These are phyloP conservation scores for Hyaloscypha hepaticicola DNA, from an alignment of 495 filamentous ascomycete genomes.

Conservation along the genomic window DNA sequence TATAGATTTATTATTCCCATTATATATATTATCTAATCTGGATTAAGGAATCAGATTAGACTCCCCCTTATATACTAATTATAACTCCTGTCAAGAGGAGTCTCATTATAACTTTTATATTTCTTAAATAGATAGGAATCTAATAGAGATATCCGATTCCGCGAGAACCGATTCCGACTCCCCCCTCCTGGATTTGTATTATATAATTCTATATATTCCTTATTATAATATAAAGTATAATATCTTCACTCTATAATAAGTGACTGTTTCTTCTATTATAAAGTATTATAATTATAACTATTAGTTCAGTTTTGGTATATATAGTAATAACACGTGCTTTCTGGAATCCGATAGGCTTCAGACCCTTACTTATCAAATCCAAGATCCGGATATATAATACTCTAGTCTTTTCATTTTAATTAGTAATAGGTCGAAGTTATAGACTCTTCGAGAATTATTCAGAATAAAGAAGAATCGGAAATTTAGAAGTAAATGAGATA, in stretches of 20 bases:
- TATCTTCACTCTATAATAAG: neutral
- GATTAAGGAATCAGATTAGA: neutral
- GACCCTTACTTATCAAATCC: constrained; percentile 19
- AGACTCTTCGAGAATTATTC: constrained; percentile 29
- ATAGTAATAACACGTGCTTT: constrained; percentile 22
- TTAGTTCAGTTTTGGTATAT: constrained; percentile 28
- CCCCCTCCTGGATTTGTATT: neutral
- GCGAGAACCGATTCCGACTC: neutral
- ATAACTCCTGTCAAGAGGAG: neutral
- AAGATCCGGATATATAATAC: constrained; percentile 21
- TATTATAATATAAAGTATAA: neutral
- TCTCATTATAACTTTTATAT: neutral
- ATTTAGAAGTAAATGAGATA: constrained; percentile 23
- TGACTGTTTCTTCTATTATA: constrained; percentile 15
- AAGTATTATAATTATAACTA: constrained; percentile 29
- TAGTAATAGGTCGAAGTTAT: constrained; percentile 27
- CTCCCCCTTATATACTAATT: neutral
- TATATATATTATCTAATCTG: neutral
- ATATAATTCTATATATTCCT: neutral
- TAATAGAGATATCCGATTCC: neutral
- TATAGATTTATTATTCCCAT: neutral
- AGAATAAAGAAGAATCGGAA: constrained; percentile 24
- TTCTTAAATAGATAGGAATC: constrained; percentile 1
- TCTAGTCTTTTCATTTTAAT: constrained; percentile 28
- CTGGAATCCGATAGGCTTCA: constrained; percentile 29